These are phyloP conservation scores for Oryza coarctata DNA, from an alignment of 176 grass and related monocot species.

Conservation along the genomic window DNA sequence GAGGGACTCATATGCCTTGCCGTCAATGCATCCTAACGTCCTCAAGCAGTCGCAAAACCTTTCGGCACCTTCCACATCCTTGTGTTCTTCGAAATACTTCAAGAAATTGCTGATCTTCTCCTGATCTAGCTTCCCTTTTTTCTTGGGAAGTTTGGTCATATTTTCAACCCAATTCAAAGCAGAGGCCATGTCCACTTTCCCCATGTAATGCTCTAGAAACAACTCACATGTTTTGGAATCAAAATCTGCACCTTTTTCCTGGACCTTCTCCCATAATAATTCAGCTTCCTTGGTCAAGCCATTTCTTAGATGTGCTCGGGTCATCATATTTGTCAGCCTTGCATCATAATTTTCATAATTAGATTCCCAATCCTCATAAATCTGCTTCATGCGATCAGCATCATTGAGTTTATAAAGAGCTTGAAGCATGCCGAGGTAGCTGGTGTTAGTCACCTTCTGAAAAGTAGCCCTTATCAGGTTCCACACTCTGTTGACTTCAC, in stretches of 20 bases:
- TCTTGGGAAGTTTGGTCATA: slow-evolving; percentile 43
- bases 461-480: slow-evolving; percentile 47
- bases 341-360: slow-evolving; percentile 44
- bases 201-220: slow-evolving; percentile 64
- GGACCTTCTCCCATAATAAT: slow-evolving; percentile 44
- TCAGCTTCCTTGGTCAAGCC: slow-evolving; percentile 59
- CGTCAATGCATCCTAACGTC: slow-evolving; percentile 42
- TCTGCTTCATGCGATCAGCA: slow-evolving; percentile 44
- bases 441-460: slow-evolving; percentile 52
- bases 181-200: slow-evolving; percentile 19
- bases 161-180: slow-evolving; percentile 67
- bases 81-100: slow-evolving; percentile 64
- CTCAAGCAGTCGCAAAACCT: slow-evolving; percentile 50
- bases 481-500: slow-evolving; percentile 65
- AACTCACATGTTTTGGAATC: slow-evolving; percentile 58
- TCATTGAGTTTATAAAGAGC: slow-evolving; percentile 71
- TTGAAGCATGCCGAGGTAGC: slow-evolving; percentile 66
- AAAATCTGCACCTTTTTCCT: slow-evolving; percentile 46
- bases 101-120: slow-evolving; percentile 51
- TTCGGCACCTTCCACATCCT: slow-evolving; percentile 46
- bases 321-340: slow-evolving; percentile 64
- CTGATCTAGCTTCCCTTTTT: slow-evolving; percentile 48
- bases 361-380: slow-evolving; percentile 75
- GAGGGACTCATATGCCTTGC: slow-evolving; percentile 51
- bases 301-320: slow-evolving; percentile 49